Evolutionary conservation across 2,329 filamentous ascomycete genomes (phyloP), one percentile per base, ranked within the genome.

Genomic region (Sclerotinia subarctica): DNA sequence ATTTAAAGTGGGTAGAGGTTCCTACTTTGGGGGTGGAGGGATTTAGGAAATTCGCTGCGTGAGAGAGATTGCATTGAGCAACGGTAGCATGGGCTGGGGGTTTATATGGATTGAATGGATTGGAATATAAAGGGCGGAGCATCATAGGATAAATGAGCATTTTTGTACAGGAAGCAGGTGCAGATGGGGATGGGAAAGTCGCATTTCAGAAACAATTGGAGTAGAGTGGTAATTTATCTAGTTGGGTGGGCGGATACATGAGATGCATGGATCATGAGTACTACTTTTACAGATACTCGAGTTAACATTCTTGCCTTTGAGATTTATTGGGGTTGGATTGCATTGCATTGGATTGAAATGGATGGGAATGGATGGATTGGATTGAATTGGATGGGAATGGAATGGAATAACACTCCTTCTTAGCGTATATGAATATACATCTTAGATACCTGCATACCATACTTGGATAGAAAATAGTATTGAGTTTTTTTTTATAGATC

Each of bases 1-100:
- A 82, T 0, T 84, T 92, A 69, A 82, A 81, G 72, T 86, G 89
- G 54, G 87, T 94, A 53, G 91, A 94, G 78, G 88, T 89, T 53
- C 89, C 89, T 2, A 82, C 81, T 7, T 79, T 91, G 29, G 84
- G 85, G 1, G 85, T 90, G 7, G 88, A 91, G 71, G 85, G 86
- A 2, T 86, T 90, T 73, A 81, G 84, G 69, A 79, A 72, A 52
- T 76, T 76, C 44, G 71, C 72, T 52, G 68, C 17, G 17, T 63
- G 46, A 49, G 5, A 46, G 46, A 54, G 4, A 24, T 6, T 13
- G 15, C 59, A 21, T 32, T 19, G 29, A 17, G 17, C 5, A 17
- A 11, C 15, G 38, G 38, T 42, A 13, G 38, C 10, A 49, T 26
- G 64, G 32, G 11, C 10, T 15, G 1, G 38, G 38, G 13, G 15